Evolutionary conservation across 495 filamentous ascomycete genomes (phyloP).

Genomic region (Daldinia vernicosa): DNA sequence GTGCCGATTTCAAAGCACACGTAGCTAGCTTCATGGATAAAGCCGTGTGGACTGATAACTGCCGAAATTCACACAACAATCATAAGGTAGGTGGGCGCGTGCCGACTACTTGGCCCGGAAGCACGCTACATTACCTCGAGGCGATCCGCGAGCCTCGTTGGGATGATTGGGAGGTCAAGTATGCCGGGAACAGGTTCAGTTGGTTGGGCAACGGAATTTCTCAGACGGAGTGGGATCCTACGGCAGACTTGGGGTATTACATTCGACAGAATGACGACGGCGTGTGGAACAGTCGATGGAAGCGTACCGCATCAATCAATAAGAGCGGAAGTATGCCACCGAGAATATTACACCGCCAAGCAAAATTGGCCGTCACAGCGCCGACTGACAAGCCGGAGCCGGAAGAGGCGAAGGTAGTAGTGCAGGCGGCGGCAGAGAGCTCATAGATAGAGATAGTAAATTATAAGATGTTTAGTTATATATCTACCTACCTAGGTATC

Average conservation of each 20-base stretch:
- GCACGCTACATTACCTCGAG: conserved; percentile 61
- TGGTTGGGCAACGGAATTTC: conserved; percentile 60
- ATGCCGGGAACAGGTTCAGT: conserved; percentile 57
- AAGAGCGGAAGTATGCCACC: not conserved
- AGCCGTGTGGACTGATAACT: conserved; percentile 56
- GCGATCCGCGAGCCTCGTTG: conserved; percentile 54
- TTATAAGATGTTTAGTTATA: not conserved
- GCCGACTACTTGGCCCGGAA: conserved; percentile 57
- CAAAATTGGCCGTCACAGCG: not conserved
- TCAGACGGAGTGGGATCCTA: conserved; percentile 46
- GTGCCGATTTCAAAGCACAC: conserved; percentile 55
- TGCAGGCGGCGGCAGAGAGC: not conserved
- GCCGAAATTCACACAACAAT: conserved; percentile 60
- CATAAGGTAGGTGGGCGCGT: conserved; percentile 52
- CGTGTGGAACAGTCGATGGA: not conserved
- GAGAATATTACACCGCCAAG: not conserved
- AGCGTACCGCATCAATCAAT: not conserved
- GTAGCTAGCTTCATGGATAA: conserved; percentile 54
- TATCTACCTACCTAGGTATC: no score
- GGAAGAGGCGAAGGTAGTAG: not conserved
- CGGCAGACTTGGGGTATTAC: conserved; percentile 43
- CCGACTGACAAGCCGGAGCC: not conserved
- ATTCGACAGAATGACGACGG: conserved; percentile 37
- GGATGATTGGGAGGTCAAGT: conserved; percentile 62
- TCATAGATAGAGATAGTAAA: not conserved